Evolutionary conservation across 2,329 filamentous ascomycete genomes (phyloP).

Genomic region (Balansia obtecta): DNA sequence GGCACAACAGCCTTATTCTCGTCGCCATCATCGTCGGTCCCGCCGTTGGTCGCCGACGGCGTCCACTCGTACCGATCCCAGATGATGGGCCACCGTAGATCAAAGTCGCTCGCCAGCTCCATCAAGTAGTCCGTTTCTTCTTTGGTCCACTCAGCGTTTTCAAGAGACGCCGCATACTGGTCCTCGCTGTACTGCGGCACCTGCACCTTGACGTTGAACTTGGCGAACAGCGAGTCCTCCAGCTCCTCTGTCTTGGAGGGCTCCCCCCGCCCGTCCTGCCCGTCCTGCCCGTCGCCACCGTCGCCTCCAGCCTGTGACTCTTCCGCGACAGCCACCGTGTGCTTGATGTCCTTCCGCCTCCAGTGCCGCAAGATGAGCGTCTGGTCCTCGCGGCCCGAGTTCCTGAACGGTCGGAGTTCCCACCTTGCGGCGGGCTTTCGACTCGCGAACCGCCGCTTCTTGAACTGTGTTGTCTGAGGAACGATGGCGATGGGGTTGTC

Average conservation of each 20-base stretch:
- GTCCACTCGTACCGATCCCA: constrained; percentile 82
- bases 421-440: constrained; percentile 47
- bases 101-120: constrained; percentile 60
- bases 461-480: constrained; percentile 45
- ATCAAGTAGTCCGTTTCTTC: constrained; percentile 92
- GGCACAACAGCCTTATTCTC: constrained; percentile 42
- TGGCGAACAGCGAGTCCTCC: constrained; percentile 61
- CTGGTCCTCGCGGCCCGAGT: constrained; percentile 61
- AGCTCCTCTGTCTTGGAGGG: constrained; percentile 14
- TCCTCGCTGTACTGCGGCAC: constrained; percentile 76
- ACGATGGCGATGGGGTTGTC: constrained; percentile 57
- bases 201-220: constrained; percentile 73
- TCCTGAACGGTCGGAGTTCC: constrained; percentile 60
- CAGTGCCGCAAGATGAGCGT: constrained; percentile 65
- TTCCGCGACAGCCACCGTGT: constrained; percentile 13
- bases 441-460: constrained; percentile 42
- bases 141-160: constrained; percentile 70
- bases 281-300: constrained; percentile 16
- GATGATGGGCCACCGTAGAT: constrained; percentile 82
- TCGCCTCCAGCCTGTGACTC: not conserved
- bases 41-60: constrained; percentile 31
- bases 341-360: constrained; percentile 46
- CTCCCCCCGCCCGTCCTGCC: constrained; percentile 10
- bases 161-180: constrained; percentile 67
- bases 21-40: constrained; percentile 32